These are phyloP conservation scores for Microbotryum silenes-acaulis DNA, from an alignment of 1,284 basidiomycete genomes.

Conservation along the genomic window DNA sequence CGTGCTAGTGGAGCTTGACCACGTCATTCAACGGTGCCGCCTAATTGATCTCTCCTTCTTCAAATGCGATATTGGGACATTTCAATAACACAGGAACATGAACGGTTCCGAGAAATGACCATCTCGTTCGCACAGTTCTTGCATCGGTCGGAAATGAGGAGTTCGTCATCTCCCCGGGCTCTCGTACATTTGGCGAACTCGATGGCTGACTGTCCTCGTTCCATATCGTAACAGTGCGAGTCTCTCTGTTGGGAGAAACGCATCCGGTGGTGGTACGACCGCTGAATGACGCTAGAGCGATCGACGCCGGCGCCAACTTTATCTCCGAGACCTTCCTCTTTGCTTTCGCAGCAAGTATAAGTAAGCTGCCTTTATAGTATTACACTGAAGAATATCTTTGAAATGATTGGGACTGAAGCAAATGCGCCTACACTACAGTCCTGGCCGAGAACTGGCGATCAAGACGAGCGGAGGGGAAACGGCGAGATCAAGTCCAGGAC, in stretches of 20 bases:
- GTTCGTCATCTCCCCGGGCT: not conserved
- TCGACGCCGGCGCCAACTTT: slow-evolving; percentile 31
- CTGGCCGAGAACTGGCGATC: slow-evolving; percentile 25
- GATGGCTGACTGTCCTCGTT: not conserved
- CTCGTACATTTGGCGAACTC: not conserved
- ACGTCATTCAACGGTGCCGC: too few relatives aligned
- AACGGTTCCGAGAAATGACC: slow-evolving; percentile 16
- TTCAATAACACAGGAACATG: slow-evolving; percentile 13
- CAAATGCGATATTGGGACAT: too few relatives aligned
- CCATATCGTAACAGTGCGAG: slow-evolving; percentile 13
- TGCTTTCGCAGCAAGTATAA: slow-evolving; percentile 8
- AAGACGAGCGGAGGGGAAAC: slow-evolving; percentile 11
- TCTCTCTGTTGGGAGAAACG: slow-evolving; percentile 27
- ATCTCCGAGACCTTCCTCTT: slow-evolving; percentile 22
- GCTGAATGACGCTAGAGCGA: slow-evolving; percentile 26
- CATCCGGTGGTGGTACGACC: slow-evolving; percentile 16
- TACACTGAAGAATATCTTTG: too few relatives aligned
- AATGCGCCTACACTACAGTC: slow-evolving; percentile 3
- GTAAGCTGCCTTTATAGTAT: not conserved
- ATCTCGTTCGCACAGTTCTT: slow-evolving; percentile 19
- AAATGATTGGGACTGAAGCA: not conserved
- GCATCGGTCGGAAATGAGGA: slow-evolving; percentile 10
- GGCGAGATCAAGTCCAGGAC: slow-evolving; percentile 22
- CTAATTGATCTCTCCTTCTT: too few relatives aligned
- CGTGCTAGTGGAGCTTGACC: too few relatives aligned